These are phyloP conservation scores for Pisolithus sp. DNA, from an alignment of 768 basidiomycete species.

Conservation along the genomic window DNA sequence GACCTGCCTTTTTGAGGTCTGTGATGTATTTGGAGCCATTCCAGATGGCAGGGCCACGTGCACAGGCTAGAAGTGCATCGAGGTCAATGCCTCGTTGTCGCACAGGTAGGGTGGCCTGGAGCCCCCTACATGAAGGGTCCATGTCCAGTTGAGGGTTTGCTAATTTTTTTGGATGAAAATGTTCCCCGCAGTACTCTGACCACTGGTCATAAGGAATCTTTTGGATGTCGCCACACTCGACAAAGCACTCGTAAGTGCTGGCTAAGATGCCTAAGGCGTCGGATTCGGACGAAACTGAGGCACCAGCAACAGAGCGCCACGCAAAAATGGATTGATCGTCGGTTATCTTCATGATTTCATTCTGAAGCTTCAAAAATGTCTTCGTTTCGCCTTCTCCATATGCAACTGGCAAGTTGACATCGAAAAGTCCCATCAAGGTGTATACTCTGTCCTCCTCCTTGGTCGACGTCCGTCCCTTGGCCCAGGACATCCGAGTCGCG, in stretches of 20 bases:
- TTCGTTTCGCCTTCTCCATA: slow-evolving; percentile 15
- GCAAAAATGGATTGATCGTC: slow-evolving; percentile 9
- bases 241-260: neutral
- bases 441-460: slow-evolving; percentile 12
- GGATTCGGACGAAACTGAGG: neutral
- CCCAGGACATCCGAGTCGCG: slow-evolving; percentile 10
- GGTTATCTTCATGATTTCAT: slow-evolving; percentile 5
- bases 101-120: too few species aligned
- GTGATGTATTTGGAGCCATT: too few species aligned
- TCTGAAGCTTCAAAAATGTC: slow-evolving; percentile 11
- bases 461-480: slow-evolving; percentile 11
- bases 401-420: slow-evolving; percentile 8
- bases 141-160: too few species aligned
- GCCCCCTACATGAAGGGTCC: too few species aligned
- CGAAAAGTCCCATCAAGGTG: slow-evolving; percentile 11
- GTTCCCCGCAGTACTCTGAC: neutral
- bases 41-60: too few species aligned
- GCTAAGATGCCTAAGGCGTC: neutral
- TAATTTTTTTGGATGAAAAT: neutral
- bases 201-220: neutral
- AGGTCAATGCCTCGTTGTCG: too few species aligned
- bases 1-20: too few species aligned
- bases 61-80: too few species aligned
- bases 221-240: neutral
- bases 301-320: neutral